A percentile compares a stretch with the other conserved stretches of the same genome.
phyloP scores from a whole-genome alignment of 1,139 yeast genomes.

The Candida glucosophila region DNA sequence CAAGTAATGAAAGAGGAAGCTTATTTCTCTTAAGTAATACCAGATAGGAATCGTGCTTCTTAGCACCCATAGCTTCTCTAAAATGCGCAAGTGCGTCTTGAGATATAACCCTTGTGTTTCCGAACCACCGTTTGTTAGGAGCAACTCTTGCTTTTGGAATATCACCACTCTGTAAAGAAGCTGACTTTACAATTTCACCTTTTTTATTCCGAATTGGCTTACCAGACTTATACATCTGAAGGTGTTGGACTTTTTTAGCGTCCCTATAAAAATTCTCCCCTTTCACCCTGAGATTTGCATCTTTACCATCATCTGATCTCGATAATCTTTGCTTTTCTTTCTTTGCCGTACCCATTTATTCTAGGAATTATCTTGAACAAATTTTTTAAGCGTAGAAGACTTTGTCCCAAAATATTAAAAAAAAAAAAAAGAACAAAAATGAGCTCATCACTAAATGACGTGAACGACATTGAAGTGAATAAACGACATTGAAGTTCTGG shows the following conservation, averaged over 20 bases:
- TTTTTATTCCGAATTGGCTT: slow-evolving; percentile 77
- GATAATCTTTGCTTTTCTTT: slow-evolving; percentile 82
- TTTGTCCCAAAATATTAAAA: slow-evolving; percentile 1
- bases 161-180: slow-evolving; percentile 80
- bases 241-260: slow-evolving; percentile 83
- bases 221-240: slow-evolving; percentile 90
- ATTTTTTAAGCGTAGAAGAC: background rate
- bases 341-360: slow-evolving; percentile 80
- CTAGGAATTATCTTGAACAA: background rate
- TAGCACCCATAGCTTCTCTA: slow-evolving; percentile 89
- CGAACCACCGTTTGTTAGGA: slow-evolving; percentile 96
- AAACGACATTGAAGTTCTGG: too few species aligned
- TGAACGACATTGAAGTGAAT: too few species aligned
- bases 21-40: slow-evolving; percentile 83
- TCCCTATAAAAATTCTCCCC: slow-evolving; percentile 97
- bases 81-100: slow-evolving; percentile 94
- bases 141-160: slow-evolving; percentile 89
- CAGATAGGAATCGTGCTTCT: slow-evolving; percentile 78
- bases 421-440: slow-evolving; percentile 1
- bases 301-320: slow-evolving; percentile 74
- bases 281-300: slow-evolving; percentile 86
- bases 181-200: slow-evolving; percentile 84
- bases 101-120: slow-evolving; percentile 93
- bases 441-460: slow-evolving; percentile 3
- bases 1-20: slow-evolving; percentile 89